phyloP scores from a whole-genome alignment of 75 land plant genomes.

The Azolla pinnata region DNA sequence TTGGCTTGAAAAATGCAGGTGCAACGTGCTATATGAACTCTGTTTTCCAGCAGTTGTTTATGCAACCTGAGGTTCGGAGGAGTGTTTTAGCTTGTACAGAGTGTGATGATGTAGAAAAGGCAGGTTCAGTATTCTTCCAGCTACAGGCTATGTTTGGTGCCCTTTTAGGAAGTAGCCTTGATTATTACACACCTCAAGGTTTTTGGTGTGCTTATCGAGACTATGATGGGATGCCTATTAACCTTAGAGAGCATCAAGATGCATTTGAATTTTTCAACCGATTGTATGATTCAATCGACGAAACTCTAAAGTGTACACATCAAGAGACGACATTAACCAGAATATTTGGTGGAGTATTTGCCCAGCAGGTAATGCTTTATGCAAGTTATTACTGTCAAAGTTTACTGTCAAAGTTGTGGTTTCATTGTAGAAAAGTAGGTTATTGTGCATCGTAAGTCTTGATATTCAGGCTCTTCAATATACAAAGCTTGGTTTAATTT shows the following conservation, averaged over 20 bases:
- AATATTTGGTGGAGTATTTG: constrained; percentile 30
- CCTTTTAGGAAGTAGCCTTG: constrained; percentile 23
- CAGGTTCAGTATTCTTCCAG: constrained; percentile 22
- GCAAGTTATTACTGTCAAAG: too few species aligned
- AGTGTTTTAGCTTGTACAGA: constrained; percentile 20
- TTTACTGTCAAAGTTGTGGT: background rate
- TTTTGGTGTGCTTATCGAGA: constrained; percentile 30
- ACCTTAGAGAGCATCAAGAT: constrained; percentile 29
- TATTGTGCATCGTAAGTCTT: too few species aligned
- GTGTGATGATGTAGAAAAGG: constrained; percentile 21
- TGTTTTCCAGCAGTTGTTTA: constrained; percentile 25
- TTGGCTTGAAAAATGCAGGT: constrained; percentile 27
- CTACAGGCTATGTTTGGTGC: constrained; percentile 31
- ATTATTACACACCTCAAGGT: constrained; percentile 29
- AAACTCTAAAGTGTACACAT: constrained; percentile 20
- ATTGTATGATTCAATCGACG: constrained; percentile 28
- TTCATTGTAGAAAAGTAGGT: background rate
- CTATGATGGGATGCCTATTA: constrained; percentile 25
- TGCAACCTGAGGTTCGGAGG: constrained; percentile 29
- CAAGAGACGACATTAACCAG: constrained; percentile 26
- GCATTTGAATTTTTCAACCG: constrained; percentile 31
- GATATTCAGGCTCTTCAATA: too few species aligned
- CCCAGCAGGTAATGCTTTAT: constrained; percentile 18
- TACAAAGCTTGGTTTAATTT: too few species aligned
- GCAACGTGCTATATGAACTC: constrained; percentile 33